A percentile compares a stretch with the other conserved stretches of the same genome.
Evolutionary conservation across 441 rosid genomes (phyloP).

Genomic region (Cnidoscolus chayamansa): DNA sequence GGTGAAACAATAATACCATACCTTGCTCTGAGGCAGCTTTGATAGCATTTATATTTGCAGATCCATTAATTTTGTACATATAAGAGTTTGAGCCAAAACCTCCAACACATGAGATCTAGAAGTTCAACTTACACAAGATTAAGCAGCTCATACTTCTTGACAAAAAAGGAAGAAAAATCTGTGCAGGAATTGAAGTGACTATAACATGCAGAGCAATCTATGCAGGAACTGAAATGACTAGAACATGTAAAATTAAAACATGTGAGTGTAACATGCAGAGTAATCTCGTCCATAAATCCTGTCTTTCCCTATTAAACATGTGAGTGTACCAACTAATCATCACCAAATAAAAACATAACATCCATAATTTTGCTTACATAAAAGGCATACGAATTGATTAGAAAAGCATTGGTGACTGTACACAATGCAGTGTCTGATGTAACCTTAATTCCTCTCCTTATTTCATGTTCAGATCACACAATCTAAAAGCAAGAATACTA

Average conservation of each 20-base stretch:
- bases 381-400: background rate
- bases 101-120: constrained; percentile 77
- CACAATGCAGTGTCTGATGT: background rate
- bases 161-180: constrained; percentile 4
- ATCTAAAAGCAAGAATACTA: background rate
- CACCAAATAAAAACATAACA: background rate
- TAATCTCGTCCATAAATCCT: background rate
- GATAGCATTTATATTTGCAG: constrained; percentile 80
- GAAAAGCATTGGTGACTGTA: background rate
- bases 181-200: background rate
- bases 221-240: background rate
- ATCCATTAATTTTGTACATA: constrained; percentile 86
- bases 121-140: constrained; percentile 9
- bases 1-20: constrained; percentile 14
- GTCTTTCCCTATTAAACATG: background rate
- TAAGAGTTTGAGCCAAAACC: constrained; percentile 86
- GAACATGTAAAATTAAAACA: background rate
- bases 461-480: background rate
- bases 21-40: constrained; percentile 81
- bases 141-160: background rate
- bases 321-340: background rate
- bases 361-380: too few relatives aligned
- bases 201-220: background rate
- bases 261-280: too few relatives aligned
- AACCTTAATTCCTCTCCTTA: background rate